These are phyloP conservation scores for Kokia cookei DNA, from an alignment of 441 rosid genomes.

Conservation along the genomic window DNA sequence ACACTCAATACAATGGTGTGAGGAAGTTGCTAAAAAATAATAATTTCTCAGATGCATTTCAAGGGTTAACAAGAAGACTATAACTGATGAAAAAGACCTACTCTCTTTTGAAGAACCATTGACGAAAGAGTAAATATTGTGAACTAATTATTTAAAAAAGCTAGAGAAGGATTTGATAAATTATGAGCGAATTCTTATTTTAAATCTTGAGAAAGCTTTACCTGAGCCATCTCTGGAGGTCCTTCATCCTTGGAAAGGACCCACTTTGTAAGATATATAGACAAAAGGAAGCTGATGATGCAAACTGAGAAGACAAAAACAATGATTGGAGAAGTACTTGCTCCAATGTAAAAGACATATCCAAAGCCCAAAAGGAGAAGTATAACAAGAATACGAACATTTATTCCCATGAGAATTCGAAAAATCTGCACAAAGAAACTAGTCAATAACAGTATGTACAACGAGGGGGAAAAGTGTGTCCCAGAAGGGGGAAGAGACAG, in stretches of 20 bases:
- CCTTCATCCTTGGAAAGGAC: slow-evolving; percentile 98
- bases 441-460: background rate
- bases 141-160: background rate
- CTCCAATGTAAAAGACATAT: slow-evolving; percentile 82
- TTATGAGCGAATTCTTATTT: background rate
- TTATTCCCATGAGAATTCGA: slow-evolving; percentile 74
- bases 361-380: slow-evolving; percentile 71
- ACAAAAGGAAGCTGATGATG: slow-evolving; percentile 72
- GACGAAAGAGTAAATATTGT: no score
- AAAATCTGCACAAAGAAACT: slow-evolving; percentile 55
- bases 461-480: background rate
- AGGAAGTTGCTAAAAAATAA: background rate
- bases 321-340: slow-evolving; percentile 89
- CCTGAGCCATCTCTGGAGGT: slow-evolving; percentile 97
- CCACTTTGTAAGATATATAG: slow-evolving; percentile 92
- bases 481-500: background rate
- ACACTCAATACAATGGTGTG: slow-evolving; percentile 21
- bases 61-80: background rate
- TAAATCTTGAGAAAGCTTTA: slow-evolving; percentile 17
- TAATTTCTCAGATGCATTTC: background rate
- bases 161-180: background rate
- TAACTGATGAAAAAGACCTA: background rate
- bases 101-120: background rate
- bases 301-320: slow-evolving; percentile 88
- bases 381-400: slow-evolving; percentile 71